These are phyloP conservation scores for Pisolithus sp. DNA, from an alignment of 768 basidiomycete species.

Conservation along the genomic window DNA sequence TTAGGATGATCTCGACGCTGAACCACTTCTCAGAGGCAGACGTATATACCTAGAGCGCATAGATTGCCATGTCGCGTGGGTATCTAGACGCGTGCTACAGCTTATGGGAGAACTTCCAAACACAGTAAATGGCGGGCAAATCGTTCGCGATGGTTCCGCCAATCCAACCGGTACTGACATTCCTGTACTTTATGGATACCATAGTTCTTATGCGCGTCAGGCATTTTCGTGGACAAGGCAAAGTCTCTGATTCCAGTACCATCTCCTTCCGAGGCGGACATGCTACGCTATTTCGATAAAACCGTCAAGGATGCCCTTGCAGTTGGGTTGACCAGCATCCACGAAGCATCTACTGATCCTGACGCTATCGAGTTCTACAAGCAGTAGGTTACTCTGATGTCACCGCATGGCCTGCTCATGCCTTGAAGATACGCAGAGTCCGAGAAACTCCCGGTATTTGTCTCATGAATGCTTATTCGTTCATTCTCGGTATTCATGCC, in stretches of 20 bases:
- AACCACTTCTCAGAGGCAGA: constrained; percentile 59
- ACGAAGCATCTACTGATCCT: constrained; percentile 63
- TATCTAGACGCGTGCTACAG: constrained; percentile 67
- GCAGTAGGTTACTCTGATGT: constrained; percentile 37
- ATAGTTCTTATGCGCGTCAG: constrained; percentile 21
- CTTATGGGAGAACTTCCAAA: constrained; percentile 55
- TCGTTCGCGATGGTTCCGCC: constrained; percentile 56
- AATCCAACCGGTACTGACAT: constrained; percentile 55
- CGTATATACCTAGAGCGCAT: constrained; percentile 71
- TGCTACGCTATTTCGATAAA: constrained; percentile 55
- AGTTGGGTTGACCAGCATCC: constrained; percentile 79
- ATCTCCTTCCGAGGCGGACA: constrained; percentile 34
- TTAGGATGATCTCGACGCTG: constrained; percentile 68
- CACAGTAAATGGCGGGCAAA: constrained; percentile 65
- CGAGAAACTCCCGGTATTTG: constrained; percentile 67
- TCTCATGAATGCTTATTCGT: not conserved
- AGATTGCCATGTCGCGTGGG: constrained; percentile 85
- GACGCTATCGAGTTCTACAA: constrained; percentile 57
- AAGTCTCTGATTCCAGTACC: constrained; percentile 45
- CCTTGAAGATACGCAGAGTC: constrained; percentile 58
- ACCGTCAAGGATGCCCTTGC: constrained; percentile 65
- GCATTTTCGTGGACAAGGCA: constrained; percentile 84
- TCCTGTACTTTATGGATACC: not conserved
- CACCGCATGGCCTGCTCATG: not conserved
- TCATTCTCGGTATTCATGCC: not conserved